Percentiles rank a stretch among this genome's conserved stretches.
Conservation (phyloP, 1,139 yeast species). For the Hanseniaspora gamundiae region DNA sequence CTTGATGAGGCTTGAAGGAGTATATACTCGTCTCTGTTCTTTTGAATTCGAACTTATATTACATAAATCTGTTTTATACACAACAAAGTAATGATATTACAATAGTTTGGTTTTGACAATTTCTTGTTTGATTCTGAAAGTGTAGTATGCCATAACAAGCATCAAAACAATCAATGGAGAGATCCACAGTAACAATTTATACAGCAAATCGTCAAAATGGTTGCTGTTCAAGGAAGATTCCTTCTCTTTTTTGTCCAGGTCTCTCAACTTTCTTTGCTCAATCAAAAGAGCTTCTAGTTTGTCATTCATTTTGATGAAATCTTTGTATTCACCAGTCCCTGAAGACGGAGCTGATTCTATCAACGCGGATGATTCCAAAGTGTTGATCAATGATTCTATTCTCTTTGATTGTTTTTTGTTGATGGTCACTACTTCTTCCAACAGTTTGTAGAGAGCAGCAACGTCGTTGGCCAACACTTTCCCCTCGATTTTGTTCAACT, state of each 20-base stretch:
- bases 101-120: constrained; percentile 28
- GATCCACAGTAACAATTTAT: constrained; percentile 25
- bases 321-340: constrained; percentile 15
- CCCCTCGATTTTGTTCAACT: constrained; percentile 24
- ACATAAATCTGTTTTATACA: too few relatives aligned
- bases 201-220: constrained; percentile 25
- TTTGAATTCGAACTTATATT: neutral
- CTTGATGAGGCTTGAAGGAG: neutral
- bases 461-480: constrained; percentile 24
- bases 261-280: constrained; percentile 25
- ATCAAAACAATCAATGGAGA: constrained; percentile 25
- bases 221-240: constrained; percentile 9
- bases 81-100: constrained; percentile 9
- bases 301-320: constrained; percentile 20
- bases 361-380: constrained; percentile 6
- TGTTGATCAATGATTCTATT: constrained; percentile 11
- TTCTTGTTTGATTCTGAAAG: constrained; percentile 30
- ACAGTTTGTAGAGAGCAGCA: constrained; percentile 12
- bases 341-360: neutral
- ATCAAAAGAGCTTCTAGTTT: constrained; percentile 22
- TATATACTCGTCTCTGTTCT: neutral
- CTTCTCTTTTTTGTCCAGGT: constrained; percentile 9
- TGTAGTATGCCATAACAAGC: constrained; percentile 27
- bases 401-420: constrained; percentile 18
- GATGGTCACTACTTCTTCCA: constrained; percentile 13